Evolutionary conservation across 2,329 filamentous ascomycete species (phyloP).

Genomic region (Clarireedia sp.): DNA sequence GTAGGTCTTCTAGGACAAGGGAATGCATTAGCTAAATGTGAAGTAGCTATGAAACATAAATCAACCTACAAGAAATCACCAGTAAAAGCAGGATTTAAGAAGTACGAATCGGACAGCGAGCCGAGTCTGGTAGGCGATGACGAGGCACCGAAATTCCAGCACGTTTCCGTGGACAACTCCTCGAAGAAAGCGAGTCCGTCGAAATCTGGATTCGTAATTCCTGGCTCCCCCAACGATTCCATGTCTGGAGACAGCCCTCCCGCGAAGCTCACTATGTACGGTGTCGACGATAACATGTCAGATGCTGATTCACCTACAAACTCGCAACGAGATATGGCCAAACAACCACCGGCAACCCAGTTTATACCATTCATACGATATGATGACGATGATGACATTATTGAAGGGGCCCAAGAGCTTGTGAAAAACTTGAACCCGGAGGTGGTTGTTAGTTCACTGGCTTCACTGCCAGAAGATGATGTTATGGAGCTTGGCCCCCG

Average conservation of each 20-base stretch:
- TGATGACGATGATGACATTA: conserved; percentile 1
- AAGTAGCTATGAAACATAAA: not conserved
- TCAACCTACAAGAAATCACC: conserved; percentile 1
- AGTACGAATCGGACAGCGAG: not conserved
- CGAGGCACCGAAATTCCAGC: not conserved
- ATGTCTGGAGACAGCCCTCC: not conserved
- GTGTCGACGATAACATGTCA: not conserved
- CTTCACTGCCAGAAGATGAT: not conserved
- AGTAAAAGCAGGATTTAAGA: not conserved
- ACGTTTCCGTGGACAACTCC: not conserved
- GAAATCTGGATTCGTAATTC: not conserved
- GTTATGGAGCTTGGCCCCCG: conserved; percentile 13
- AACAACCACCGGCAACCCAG: not conserved
- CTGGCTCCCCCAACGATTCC: not conserved
- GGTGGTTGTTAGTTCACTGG: not conserved
- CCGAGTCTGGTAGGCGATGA: conserved; percentile 2
- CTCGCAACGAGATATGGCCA: not conserved
- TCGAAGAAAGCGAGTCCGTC: not conserved
- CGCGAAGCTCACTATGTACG: not conserved
- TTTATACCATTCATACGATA: not conserved
- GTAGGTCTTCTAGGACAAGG: not conserved
- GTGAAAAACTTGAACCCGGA: not conserved
- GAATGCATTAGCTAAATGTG: not conserved
- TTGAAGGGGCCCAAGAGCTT: conserved; percentile 1
- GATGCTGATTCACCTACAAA: not conserved